Evolutionary conservation across 2,329 filamentous ascomycete species (phyloP).

Genomic region (Nemania serpens): DNA sequence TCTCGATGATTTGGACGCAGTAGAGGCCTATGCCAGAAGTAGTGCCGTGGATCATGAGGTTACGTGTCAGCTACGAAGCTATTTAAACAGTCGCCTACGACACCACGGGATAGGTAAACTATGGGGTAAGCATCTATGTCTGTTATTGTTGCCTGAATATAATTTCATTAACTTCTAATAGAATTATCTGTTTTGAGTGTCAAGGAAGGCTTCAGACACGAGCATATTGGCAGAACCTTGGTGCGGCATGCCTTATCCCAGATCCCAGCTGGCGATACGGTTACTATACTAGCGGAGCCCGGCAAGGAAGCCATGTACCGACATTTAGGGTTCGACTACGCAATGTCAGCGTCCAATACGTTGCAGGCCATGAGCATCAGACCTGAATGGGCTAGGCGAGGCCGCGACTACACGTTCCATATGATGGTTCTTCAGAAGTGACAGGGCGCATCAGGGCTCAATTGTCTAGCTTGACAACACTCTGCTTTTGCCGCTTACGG

Average conservation of each 20-base stretch:
- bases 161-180: neutral
- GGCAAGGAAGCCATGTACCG: neutral
- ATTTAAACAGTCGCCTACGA: neutral
- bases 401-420: too few species aligned
- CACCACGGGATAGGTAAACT: neutral
- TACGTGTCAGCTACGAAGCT: neutral
- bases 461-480: too few species aligned
- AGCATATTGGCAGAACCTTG: slow-evolving; percentile 11
- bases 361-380: neutral
- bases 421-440: too few species aligned
- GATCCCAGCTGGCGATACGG: neutral
- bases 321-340: slow-evolving; percentile 9
- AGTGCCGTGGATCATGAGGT: neutral
- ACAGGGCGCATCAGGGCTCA: too few species aligned
- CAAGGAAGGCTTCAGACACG: slow-evolving; percentile 1
- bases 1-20: neutral
- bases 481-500: too few species aligned
- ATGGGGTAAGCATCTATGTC: slow-evolving; percentile 8
- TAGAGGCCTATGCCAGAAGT: neutral
- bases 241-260: slow-evolving; percentile 6
- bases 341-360: neutral
- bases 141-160: neutral
- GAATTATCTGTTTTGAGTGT: slow-evolving; percentile 7
- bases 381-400: slow-evolving; percentile 2
- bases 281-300: slow-evolving; percentile 2